Percentiles rank a stretch among this genome's conserved stretches.
Conservation (phyloP, 2,329 filamentous ascomycete species). For the Fusarium foetens region DNA sequence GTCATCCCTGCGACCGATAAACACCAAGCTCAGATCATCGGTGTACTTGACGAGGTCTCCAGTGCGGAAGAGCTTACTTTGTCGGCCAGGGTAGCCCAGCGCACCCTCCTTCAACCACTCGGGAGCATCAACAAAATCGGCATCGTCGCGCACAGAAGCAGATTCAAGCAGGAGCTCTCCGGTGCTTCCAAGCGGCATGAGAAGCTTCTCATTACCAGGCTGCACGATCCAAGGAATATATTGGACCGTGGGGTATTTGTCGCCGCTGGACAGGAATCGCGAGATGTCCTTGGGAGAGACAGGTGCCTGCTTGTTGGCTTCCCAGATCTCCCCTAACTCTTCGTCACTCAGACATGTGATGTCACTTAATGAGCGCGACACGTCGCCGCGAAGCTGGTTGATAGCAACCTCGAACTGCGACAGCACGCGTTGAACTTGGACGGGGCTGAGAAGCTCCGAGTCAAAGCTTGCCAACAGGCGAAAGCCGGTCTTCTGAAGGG, state of each 20-base stretch:
- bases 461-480: slow-evolving; percentile 71
- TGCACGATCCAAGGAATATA: slow-evolving; percentile 46
- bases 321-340: slow-evolving; percentile 51
- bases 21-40: slow-evolving; percentile 39
- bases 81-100: slow-evolving; percentile 28
- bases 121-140: slow-evolving; percentile 22
- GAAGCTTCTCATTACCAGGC: slow-evolving; percentile 36
- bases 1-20: slow-evolving; percentile 37
- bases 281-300: slow-evolving; percentile 26
- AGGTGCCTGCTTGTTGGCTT: slow-evolving; percentile 42
- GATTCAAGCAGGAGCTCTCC: slow-evolving; percentile 55
- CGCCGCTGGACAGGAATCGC: slow-evolving; percentile 29
- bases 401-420: slow-evolving; percentile 62
- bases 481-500: slow-evolving; percentile 63
- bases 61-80: slow-evolving; percentile 39
- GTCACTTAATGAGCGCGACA: slow-evolving; percentile 46
- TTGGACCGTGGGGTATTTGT: slow-evolving; percentile 34
- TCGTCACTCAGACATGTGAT: slow-evolving; percentile 50
- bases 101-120: slow-evolving; percentile 39
- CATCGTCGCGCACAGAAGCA: neutral
- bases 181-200: slow-evolving; percentile 46
- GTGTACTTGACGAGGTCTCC: slow-evolving; percentile 43
- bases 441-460: slow-evolving; percentile 61
- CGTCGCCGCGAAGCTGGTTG: slow-evolving; percentile 57
- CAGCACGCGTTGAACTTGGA: slow-evolving; percentile 63